A percentile compares a stretch with the other conserved stretches of the same genome.
Conservation (phyloP, 2,329 filamentous ascomycete genomes). For the Neofusicoccum sp. region DNA sequence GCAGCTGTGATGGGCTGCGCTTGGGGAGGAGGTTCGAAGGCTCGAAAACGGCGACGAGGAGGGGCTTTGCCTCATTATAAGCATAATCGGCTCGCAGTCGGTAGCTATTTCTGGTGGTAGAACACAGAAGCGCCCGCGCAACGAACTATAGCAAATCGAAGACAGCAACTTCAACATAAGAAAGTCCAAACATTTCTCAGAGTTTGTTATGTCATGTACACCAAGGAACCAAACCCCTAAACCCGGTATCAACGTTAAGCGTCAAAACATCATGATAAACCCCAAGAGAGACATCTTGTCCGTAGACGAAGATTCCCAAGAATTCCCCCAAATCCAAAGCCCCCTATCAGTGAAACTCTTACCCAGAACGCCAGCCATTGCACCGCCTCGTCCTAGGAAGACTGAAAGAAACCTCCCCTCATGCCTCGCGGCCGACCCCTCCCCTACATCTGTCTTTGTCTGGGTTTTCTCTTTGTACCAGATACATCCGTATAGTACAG, state of each 20-base stretch:
- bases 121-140: too few species aligned
- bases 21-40: too few species aligned
- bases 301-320: not conserved
- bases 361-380: not conserved
- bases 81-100: too few species aligned
- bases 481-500: not conserved
- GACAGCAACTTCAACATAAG: not conserved
- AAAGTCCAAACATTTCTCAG: not conserved
- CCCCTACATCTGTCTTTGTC: not conserved
- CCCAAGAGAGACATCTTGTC: not conserved
- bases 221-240: not conserved
- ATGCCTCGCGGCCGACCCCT: not conserved
- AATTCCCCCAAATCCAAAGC: not conserved
- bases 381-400: not conserved
- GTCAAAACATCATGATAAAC: conserved; percentile 5
- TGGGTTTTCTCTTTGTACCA: not conserved
- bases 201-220: not conserved
- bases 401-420: not conserved
- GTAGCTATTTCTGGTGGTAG: too few species aligned
- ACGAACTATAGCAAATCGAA: too few species aligned
- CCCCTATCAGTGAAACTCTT: not conserved
- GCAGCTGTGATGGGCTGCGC: too few species aligned
- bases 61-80: too few species aligned
- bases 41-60: too few species aligned
- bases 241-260: conserved; percentile 10